phyloP scores from a whole-genome alignment of 371 early-diverging fungal species.

The Umbelopsis sp. region DNA sequence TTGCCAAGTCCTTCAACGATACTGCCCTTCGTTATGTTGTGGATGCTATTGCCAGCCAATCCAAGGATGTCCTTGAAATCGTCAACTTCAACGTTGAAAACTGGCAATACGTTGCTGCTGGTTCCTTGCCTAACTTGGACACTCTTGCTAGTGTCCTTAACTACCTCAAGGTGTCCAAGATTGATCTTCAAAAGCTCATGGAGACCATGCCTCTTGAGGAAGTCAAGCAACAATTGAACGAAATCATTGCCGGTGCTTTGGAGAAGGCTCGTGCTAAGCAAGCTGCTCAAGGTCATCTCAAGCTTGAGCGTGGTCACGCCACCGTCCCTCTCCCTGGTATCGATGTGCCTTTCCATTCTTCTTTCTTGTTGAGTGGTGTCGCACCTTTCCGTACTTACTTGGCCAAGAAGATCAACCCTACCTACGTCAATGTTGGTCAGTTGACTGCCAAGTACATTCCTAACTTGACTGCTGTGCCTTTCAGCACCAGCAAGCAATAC shows the following conservation, averaged over 20 bases:
- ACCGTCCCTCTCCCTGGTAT: constrained; percentile 93
- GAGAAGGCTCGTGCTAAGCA: constrained; percentile 72
- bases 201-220: constrained; percentile 85
- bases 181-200: constrained; percentile 87
- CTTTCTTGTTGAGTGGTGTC: constrained; percentile 89
- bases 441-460: constrained; percentile 90
- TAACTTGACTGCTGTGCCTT: constrained; percentile 93
- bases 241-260: constrained; percentile 80
- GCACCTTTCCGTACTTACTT: constrained; percentile 91
- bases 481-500: constrained; percentile 80
- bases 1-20: constrained; percentile 84
- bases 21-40: constrained; percentile 84
- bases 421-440: constrained; percentile 77
- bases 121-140: constrained; percentile 82
- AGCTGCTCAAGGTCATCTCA: constrained; percentile 64
- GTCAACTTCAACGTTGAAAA: constrained; percentile 97
- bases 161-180: constrained; percentile 73
- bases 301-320: constrained; percentile 87
- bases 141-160: constrained; percentile 83
- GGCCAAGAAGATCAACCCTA: constrained; percentile 78
- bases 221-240: constrained; percentile 80
- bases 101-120: constrained; percentile 96
- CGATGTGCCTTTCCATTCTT: constrained; percentile 97
- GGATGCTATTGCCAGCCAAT: constrained; percentile 78
- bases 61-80: constrained; percentile 86